Evolutionary conservation across 2,329 filamentous ascomycete genomes (phyloP).

Genomic region (Penicillium sp.): DNA sequence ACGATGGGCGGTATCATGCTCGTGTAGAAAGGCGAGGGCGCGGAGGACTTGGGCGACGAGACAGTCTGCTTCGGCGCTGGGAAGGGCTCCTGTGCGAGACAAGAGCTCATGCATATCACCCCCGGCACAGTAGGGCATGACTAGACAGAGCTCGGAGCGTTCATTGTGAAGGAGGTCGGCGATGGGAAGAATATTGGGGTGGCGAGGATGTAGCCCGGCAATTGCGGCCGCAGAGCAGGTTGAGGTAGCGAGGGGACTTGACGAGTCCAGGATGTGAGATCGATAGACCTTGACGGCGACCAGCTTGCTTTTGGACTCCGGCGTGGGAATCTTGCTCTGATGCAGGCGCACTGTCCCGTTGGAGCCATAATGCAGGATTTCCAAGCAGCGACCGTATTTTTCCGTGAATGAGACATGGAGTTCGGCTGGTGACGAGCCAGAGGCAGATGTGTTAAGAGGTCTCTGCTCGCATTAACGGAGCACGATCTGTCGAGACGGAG

Average conservation of each 20-base stretch:
- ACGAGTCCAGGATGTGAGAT: slow-evolving; percentile 9
- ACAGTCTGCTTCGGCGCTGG: slow-evolving; percentile 79
- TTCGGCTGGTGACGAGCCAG: neutral
- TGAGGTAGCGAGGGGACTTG: neutral
- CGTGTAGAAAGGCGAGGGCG: slow-evolving; percentile 63
- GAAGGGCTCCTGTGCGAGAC: slow-evolving; percentile 70
- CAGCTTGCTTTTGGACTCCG: slow-evolving; percentile 6
- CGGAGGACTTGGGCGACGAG: slow-evolving; percentile 67
- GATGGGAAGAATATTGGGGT: slow-evolving; percentile 31
- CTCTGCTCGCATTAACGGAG: slow-evolving; percentile 15
- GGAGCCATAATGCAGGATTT: slow-evolving; percentile 30
- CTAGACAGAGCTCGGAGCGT: slow-evolving; percentile 28
- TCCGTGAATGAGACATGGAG: slow-evolving; percentile 13
- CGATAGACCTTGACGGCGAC: slow-evolving; percentile 32
- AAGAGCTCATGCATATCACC: slow-evolving; percentile 83
- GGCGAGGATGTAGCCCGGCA: slow-evolving; percentile 19
- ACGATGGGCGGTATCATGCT: slow-evolving; percentile 80
- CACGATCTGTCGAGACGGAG: slow-evolving; percentile 17
- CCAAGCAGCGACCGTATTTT: slow-evolving; percentile 27
- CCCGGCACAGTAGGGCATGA: slow-evolving; percentile 61
- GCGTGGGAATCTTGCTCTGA: slow-evolving; percentile 7
- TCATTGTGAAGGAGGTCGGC: slow-evolving; percentile 30
- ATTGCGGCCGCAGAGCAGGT: slow-evolving; percentile 7
- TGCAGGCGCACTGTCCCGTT: slow-evolving; percentile 29
- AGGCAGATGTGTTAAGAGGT: neutral